These are phyloP conservation scores for Penicillium griseofulvum DNA, from an alignment of 2,329 filamentous ascomycete species.

Conservation along the genomic window DNA sequence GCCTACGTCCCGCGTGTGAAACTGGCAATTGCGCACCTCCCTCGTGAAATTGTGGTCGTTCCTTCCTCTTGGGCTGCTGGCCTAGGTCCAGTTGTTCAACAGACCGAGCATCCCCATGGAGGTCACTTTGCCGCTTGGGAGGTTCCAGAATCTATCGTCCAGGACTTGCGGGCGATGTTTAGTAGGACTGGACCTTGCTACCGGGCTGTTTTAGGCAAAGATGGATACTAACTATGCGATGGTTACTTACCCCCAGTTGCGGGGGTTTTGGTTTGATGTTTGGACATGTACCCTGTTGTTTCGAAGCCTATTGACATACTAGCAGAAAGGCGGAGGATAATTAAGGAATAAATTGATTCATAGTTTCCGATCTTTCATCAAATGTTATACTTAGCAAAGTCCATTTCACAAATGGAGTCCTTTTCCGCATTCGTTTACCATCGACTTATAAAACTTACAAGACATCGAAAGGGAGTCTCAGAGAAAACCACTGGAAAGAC, in stretches of 20 bases:
- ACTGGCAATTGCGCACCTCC: conserved; percentile 20
- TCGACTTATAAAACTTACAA: no score
- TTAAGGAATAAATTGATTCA: no score
- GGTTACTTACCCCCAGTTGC: not conserved
- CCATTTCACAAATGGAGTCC: no score
- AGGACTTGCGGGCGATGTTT: conserved; percentile 19
- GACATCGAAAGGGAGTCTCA: no score
- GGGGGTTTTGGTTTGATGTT: not conserved
- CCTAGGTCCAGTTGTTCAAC: conserved; percentile 18
- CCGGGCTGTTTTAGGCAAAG: conserved; percentile 3
- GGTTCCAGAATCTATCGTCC: conserved; percentile 13
- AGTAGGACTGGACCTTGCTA: conserved; percentile 17
- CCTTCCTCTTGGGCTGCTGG: conserved; percentile 20
- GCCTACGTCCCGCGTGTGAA: conserved; percentile 17
- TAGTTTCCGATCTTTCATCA: no score
- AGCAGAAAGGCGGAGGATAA: not conserved
- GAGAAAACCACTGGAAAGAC: no score
- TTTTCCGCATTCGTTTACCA: no score
- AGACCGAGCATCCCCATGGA: conserved; percentile 17
- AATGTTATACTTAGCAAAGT: no score
- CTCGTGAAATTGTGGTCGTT: conserved; percentile 19
- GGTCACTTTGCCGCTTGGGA: conserved; percentile 27
- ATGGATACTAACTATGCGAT: conserved; percentile 9
- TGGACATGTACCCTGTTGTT: no score
- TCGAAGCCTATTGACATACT: not conserved